These are phyloP conservation scores for Pisolithus marmoratus DNA, from an alignment of 768 basidiomycete species.

Conservation along the genomic window DNA sequence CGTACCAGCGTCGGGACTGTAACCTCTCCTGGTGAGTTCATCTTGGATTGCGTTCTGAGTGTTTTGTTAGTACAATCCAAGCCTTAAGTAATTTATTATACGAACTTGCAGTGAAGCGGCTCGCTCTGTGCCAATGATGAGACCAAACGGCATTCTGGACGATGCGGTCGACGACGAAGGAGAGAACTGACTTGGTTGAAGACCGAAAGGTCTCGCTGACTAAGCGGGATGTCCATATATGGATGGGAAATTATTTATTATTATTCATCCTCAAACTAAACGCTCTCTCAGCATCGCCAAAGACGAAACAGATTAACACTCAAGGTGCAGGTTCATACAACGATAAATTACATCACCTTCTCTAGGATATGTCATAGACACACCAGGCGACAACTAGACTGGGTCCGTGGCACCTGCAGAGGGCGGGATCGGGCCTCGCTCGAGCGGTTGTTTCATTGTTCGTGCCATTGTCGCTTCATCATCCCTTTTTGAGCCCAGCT, in stretches of 20 bases:
- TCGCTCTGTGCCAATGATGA: conserved; percentile 75
- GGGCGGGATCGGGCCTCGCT: background rate
- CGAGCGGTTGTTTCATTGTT: no score
- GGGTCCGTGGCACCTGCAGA: no score
- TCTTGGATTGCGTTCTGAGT: conserved; percentile 70
- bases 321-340: no score
- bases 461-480: background rate
- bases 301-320: no score
- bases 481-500: background rate
- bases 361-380: no score
- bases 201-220: conserved; percentile 14
- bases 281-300: no score
- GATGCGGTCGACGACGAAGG: conserved; percentile 11
- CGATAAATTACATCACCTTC: no score
- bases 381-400: no score
- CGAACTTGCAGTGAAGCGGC: conserved; percentile 64
- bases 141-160: conserved; percentile 60
- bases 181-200: conserved; percentile 13
- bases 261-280: background rate
- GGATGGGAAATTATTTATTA: background rate
- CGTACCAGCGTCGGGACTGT: conserved; percentile 70
- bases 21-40: conserved; percentile 72
- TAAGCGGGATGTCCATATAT: conserved; percentile 17
- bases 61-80: background rate
- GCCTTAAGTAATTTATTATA: conserved; percentile 4